Percentiles rank a stretch among this genome's conserved stretches.
Evolutionary conservation across 176 grass and related monocot genomes (phyloP).

Genomic region (Triticum aestivum): IWGSC_CS_RefSeq_v2.1 NC_057814.1:130908221-130908720

Average conservation of each 20-base stretch:
- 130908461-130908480: not conserved
- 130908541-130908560: slow-evolving; percentile 29
- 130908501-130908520: not conserved
- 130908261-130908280: slow-evolving; percentile 84
- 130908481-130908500: slow-evolving; percentile 26
- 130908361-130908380: slow-evolving; percentile 77
- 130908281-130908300: slow-evolving; percentile 89
- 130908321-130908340: slow-evolving; percentile 87
- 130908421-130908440: not conserved
- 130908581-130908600: not conserved
- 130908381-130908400: not conserved
- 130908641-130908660: too few relatives aligned
- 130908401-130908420: not conserved
- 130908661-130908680: not conserved
- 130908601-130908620: not conserved
- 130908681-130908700: not conserved
- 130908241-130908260: slow-evolving; percentile 97
- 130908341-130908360: slow-evolving; percentile 93
- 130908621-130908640: not conserved
- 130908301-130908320: slow-evolving; percentile 93
- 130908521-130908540: slow-evolving; percentile 15
- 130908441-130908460: not conserved
- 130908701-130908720: not conserved
- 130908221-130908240: slow-evolving; percentile 79
- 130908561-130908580: too few relatives aligned